Evolutionary conservation across 169 alveolate genomes (phyloP).

Genomic region (Besnoitia besnoiti): DNA sequence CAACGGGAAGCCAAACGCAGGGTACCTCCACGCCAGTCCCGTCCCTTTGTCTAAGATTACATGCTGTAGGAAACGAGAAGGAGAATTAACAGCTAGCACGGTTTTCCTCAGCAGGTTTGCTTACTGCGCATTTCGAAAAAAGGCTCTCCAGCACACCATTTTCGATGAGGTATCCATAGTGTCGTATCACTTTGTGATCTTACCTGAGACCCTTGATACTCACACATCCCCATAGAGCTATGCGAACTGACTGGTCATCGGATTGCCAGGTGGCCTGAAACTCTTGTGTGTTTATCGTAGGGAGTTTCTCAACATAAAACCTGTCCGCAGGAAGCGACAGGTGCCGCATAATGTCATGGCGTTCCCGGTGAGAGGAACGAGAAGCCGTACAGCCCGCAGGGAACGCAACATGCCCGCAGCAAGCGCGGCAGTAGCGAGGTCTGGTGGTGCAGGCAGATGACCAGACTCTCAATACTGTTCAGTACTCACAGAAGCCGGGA

Average conservation of each 20-base stretch:
- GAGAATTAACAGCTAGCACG: background rate
- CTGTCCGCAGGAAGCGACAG: background rate
- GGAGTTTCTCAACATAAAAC: conserved; percentile 12
- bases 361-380: too few relatives aligned
- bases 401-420: background rate
- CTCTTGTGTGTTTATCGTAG: background rate
- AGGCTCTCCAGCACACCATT: too few relatives aligned
- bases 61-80: too few relatives aligned
- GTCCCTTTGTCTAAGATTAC: too few relatives aligned
- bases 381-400: background rate
- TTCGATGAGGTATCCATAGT: too few relatives aligned
- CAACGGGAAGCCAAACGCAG: too few relatives aligned
- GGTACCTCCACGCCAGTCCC: too few relatives aligned
- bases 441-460: too few relatives aligned
- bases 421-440: too few relatives aligned
- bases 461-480: too few relatives aligned
- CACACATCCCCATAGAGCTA: background rate
- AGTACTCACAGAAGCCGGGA: conserved; percentile 30
- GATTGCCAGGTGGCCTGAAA: conserved; percentile 11
- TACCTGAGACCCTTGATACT: background rate
- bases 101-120: background rate
- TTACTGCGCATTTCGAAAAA: background rate
- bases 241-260: background rate
- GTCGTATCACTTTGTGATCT: too few relatives aligned
- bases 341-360: too few relatives aligned